Evolutionary conservation across 306 rosid genomes (phyloP).

Genomic region (Acacia crassicarpa): DNA sequence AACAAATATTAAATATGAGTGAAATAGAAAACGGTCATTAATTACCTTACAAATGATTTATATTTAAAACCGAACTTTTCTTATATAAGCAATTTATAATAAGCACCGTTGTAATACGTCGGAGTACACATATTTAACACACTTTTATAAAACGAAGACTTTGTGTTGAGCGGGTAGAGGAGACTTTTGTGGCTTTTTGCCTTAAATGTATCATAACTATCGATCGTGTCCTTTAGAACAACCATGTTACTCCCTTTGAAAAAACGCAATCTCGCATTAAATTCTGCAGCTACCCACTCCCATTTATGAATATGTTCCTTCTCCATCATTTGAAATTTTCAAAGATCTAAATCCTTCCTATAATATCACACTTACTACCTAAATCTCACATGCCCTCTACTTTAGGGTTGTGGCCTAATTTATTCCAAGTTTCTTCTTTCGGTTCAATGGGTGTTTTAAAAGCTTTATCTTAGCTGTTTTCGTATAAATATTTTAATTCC

Average conservation of each 20-base stretch:
- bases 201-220: constrained; percentile 30
- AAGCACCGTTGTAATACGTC: too few relatives aligned
- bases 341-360: background rate
- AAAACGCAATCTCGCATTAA: background rate
- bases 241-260: constrained; percentile 35
- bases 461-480: background rate
- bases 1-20: too few relatives aligned
- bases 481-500: too few relatives aligned
- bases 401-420: background rate
- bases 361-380: background rate
- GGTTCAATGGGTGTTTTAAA: background rate
- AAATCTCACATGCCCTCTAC: background rate
- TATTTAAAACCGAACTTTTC: too few relatives aligned
- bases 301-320: constrained; percentile 23
- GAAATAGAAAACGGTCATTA: too few relatives aligned
- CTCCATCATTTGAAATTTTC: background rate
- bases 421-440: background rate
- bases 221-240: background rate
- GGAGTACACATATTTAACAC: too few relatives aligned
- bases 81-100: too few relatives aligned
- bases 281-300: constrained; percentile 22
- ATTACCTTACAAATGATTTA: too few relatives aligned
- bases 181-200: constrained; percentile 21
- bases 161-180: background rate
- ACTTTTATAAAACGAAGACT: background rate